Evolutionary conservation across 2,329 filamentous ascomycete species (phyloP).

Genomic region (Aspergillus oerlinghausenensis): DNA sequence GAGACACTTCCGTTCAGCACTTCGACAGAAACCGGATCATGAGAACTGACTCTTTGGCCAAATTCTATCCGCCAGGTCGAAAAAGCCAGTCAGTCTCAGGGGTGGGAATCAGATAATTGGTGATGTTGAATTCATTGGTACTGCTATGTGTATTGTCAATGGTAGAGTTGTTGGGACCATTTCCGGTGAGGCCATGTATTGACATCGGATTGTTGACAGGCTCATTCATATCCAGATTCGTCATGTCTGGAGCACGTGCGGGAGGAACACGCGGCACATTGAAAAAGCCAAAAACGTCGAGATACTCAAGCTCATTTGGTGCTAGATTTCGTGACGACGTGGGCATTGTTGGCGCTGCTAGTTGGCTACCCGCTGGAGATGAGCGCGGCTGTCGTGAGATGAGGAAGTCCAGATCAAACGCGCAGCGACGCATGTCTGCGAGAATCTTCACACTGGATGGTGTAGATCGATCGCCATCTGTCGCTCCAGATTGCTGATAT

Average conservation of each 20-base stretch:
- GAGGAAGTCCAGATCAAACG: conserved; percentile 83
- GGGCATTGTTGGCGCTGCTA: conserved; percentile 18
- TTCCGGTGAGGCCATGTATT: conserved; percentile 30
- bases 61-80: conserved; percentile 18
- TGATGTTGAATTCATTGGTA: conserved; percentile 42
- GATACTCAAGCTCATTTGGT: conserved; percentile 79
- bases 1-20: not conserved
- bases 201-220: conserved; percentile 32
- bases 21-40: not conserved
- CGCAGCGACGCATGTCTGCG: conserved; percentile 85
- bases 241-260: conserved; percentile 25
- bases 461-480: conserved; percentile 67
- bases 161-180: conserved; percentile 10
- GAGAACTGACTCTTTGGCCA: not conserved
- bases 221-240: conserved; percentile 22
- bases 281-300: conserved; percentile 93
- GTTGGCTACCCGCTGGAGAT: conserved; percentile 31
- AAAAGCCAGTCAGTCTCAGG: conserved; percentile 46
- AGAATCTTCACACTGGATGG: conserved; percentile 81
- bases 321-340: conserved; percentile 62
- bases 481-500: conserved; percentile 57
- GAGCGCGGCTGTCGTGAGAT: conserved; percentile 72
- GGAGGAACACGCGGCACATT: conserved; percentile 72
- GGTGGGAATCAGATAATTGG: conserved; percentile 43
- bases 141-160: conserved; percentile 19